Evolutionary conservation across 1,284 basidiomycete species (phyloP), one percentile per base, ranked within the genome.

Genomic region (Sporisorium exsertum): DNA sequence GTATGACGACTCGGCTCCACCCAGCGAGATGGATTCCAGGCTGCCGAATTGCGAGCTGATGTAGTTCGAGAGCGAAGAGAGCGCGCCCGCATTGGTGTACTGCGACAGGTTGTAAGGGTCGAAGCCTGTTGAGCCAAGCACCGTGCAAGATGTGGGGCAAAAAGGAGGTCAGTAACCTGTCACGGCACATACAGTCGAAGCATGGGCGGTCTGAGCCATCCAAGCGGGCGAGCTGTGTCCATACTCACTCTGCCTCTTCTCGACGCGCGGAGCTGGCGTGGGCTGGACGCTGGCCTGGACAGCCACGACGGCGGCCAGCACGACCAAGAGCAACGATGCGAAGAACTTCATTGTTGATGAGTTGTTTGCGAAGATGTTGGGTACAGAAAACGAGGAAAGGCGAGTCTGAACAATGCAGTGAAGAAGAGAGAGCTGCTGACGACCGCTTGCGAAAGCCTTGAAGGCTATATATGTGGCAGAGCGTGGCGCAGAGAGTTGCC

Each of bases 81-180:
- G 45, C 13, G 65, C 71, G 0, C 13, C 65, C 0, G 20, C 16
- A 54, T 73, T 61, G 27, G 71, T 73, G 65, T 68, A 72, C 49
- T 72, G 70, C 27, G 60, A 59, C 29, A 64, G 42, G 58, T 72
- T 64, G 70, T 66, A 53, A 2, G 70, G 70, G 58, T 72, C 61
- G 51, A 72, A 71, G 49, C 42, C 70, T 72, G 49, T 24, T 45
- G n/a, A 24, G 6, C 49, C 5, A 32, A 50, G 27, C 29, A 33
- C 2, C 12, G 27, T 26, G 22, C 13, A 7, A 9, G n/a, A 7
- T n/a, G n/a, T n/a, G n/a, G n/a, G n/a, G n/a, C n/a, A n/a, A n/a
- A n/a, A n/a, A n/a, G n/a, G 32, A 2, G 15, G 53, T 55, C 40
- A 42, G 27, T 13, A 4, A 20, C 32, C 18, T 18, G 3, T 2